Evolutionary conservation across 2,329 filamentous ascomycete species (phyloP).

Genomic region (Sordariomycetes sp.): DNA sequence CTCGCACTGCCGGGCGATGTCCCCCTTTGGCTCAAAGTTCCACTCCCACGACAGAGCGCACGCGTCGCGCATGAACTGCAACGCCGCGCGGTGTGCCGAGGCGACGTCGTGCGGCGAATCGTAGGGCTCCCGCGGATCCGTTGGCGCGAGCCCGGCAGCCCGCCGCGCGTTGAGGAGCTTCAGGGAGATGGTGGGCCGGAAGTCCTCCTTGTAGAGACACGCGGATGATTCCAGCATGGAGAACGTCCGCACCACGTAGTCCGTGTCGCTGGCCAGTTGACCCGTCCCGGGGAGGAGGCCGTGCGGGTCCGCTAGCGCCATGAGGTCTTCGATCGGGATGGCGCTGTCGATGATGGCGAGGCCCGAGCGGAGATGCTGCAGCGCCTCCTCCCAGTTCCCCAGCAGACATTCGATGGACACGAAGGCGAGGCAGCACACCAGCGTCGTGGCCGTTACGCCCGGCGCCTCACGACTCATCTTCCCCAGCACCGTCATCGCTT

Average conservation of each 20-base stretch:
- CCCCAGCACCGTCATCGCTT: slow-evolving; percentile 21
- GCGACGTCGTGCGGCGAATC: no score
- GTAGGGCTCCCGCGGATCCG: not conserved
- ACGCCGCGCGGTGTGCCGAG: not conserved
- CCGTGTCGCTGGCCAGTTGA: slow-evolving; percentile 4
- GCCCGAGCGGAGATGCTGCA: slow-evolving; percentile 18
- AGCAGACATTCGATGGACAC: slow-evolving; percentile 19
- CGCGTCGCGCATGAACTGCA: slow-evolving; percentile 1
- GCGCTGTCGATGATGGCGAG: slow-evolving; percentile 17
- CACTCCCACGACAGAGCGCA: not conserved
- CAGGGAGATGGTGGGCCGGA: slow-evolving; percentile 8
- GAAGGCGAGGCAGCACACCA: slow-evolving; percentile 20
- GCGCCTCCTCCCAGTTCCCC: slow-evolving; percentile 13
- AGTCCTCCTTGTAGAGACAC: slow-evolving; percentile 10
- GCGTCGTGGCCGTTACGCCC: slow-evolving; percentile 12
- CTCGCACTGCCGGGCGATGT: not conserved
- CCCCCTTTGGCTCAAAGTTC: not conserved
- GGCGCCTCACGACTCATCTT: slow-evolving; percentile 2
- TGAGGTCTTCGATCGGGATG: slow-evolving; percentile 12
- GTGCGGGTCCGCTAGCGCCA: slow-evolving; percentile 4
- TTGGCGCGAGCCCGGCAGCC: not conserved
- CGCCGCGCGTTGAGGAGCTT: not conserved
- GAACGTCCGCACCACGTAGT: slow-evolving; percentile 12
- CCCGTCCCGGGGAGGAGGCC: not conserved
- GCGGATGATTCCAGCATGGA: slow-evolving; percentile 12